These are phyloP conservation scores for Ustilago curta DNA, from an alignment of 1,284 basidiomycete species.

Conservation along the genomic window DNA sequence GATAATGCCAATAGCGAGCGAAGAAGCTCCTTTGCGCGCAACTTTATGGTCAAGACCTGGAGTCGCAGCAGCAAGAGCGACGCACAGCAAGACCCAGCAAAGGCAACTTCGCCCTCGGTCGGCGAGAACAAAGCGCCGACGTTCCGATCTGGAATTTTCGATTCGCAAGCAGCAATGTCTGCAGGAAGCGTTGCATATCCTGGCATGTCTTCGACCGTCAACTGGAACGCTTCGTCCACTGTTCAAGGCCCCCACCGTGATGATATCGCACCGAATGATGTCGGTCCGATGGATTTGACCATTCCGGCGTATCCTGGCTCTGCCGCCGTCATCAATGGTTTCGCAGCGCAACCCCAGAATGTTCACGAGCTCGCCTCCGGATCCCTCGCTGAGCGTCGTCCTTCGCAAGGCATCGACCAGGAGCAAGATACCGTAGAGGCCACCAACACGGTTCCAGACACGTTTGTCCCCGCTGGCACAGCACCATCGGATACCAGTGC, in stretches of 20 bases:
- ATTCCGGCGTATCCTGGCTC: constrained; percentile 34
- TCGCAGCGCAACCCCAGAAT: constrained; percentile 13
- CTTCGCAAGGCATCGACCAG: constrained; percentile 50
- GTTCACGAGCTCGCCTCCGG: constrained; percentile 16
- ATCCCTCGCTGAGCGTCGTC: constrained; percentile 23
- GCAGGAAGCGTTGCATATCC: constrained; percentile 17
- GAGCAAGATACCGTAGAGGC: constrained; percentile 51
- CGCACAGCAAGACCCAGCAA: constrained; percentile 3
- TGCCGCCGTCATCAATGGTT: constrained; percentile 10
- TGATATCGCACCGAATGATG: constrained; percentile 27
- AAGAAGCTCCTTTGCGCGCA: constrained; percentile 37
- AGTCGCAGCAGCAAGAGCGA: constrained; percentile 36
- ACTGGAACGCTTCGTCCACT: constrained; percentile 24
- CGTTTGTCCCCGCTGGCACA: constrained; percentile 4
- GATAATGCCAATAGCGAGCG: constrained; percentile 24
- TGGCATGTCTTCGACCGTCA: constrained; percentile 42
- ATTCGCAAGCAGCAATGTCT: constrained; percentile 1
- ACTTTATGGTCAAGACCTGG: constrained; percentile 36
- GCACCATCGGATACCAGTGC: neutral
- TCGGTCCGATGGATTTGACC: constrained; percentile 13
- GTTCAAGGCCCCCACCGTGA: neutral
- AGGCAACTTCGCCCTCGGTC: neutral
- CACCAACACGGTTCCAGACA: constrained; percentile 20
- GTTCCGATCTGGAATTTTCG: constrained; percentile 40
- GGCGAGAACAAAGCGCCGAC: constrained; percentile 13